phyloP scores from a whole-genome alignment of 2,329 filamentous ascomycete species.

The Calonectria pseudoreteaudii region DNA sequence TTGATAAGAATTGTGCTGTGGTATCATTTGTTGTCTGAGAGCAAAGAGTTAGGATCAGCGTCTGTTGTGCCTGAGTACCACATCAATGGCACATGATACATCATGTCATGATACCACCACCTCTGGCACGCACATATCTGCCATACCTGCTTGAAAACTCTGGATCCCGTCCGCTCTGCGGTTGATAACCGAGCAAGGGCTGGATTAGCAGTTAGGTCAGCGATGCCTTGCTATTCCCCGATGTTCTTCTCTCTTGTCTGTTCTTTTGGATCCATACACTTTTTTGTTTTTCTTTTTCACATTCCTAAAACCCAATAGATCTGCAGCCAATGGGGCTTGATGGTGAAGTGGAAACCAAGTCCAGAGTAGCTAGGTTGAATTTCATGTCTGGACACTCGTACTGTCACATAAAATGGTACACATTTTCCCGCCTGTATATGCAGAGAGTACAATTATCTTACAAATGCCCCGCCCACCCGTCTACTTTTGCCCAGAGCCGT shows the following conservation, averaged over 20 bases:
- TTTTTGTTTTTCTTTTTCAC: neutral
- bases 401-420: slow-evolving; percentile 43
- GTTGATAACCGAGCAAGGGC: slow-evolving; percentile 36
- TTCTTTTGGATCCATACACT: neutral
- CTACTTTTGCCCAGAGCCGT: slow-evolving; percentile 31
- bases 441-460: slow-evolving; percentile 48
- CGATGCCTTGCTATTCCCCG: slow-evolving; percentile 39
- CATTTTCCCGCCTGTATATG: slow-evolving; percentile 44
- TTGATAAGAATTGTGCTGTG: too few species aligned
- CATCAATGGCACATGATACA: neutral
- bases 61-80: neutral
- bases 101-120: neutral
- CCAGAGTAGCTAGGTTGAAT: slow-evolving; percentile 7
- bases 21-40: too few species aligned
- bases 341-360: neutral
- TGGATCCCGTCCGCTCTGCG: slow-evolving; percentile 40
- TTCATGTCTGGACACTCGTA: slow-evolving; percentile 8
- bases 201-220: slow-evolving; percentile 41
- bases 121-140: slow-evolving; percentile 35
- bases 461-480: slow-evolving; percentile 35
- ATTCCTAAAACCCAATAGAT: neutral
- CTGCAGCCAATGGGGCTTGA: neutral
- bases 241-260: slow-evolving; percentile 37
- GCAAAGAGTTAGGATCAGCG: neutral
- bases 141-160: slow-evolving; percentile 38